Base-by-base conservation (phyloP, 129 eudicot species). In the Flaveria sonorensis region DNA sequence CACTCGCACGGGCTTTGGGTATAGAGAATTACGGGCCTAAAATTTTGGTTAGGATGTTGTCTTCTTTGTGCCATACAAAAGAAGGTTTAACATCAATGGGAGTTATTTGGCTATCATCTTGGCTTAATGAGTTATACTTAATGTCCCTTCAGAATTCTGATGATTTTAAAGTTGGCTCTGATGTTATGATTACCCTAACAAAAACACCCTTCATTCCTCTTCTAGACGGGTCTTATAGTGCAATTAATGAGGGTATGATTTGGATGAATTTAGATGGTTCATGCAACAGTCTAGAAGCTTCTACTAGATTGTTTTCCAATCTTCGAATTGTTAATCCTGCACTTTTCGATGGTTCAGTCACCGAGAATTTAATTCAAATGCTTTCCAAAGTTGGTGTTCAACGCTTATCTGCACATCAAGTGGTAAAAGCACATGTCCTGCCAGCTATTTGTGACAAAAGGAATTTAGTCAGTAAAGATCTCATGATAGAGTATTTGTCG, bases 191-290 rank as follows among this genome's bases (percentile, higher is more conserved):
- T 50, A 76, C 71, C 61, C 90, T 93, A 46, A 79, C 53, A 79
- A 89, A 77, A 74, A 45, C 81, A 15, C 90, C 92, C 6, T 93
- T 93, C 81, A 83, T 93, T 85, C 98, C 98, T 47, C 91, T 93
- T 69, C 83, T 86, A 47, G 86, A 86, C 72, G 96, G 92, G 69
- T 74, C 81, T 60, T 89, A 85, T 57, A 63, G 93, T 36, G 87
- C 98, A 9, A 16, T 89, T 63, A 82, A 85, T 40, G 91, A 87
- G 20, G 96, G 88, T 57, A 77, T 86, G 61, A 89, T 91, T 81
- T 91, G 98, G 98, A 84, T 91, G 86, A 86, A 83, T 70, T 59
- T 64, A 30, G 93, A 87, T 39, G 81, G 68, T 13, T 68, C 71
- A 42, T 74, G 74, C 46, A 56, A 66, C 79, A 76, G 63, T 20